Evolutionary conservation across 2,329 filamentous ascomycete genomes (phyloP), one percentile per base, ranked within the genome.

Genomic region (Fusarium chuoi): DNA sequence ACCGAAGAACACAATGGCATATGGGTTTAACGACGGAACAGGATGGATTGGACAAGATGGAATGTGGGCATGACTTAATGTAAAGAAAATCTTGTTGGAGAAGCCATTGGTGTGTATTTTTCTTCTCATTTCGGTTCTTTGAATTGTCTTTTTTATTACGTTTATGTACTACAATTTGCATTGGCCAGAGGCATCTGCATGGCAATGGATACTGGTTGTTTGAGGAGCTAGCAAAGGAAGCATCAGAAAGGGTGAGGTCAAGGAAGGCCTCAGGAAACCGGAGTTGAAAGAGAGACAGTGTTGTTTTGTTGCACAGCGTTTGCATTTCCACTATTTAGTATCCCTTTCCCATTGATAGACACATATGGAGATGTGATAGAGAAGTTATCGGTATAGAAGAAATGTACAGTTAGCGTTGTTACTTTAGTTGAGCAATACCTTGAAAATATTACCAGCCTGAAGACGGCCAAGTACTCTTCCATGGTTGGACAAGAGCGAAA

Each of bases 401-500:
- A 45, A 60, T 61, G 76, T 78, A 77, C 68, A 78, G 66, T 68
- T 78, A 78, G 52, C 44, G 42, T 68, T 62, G 41, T 56, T 74
- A 59, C 56, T 45, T 55, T 52, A 45, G 59, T 68, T 49, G 49
- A 63, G 36, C 60, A 66, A 60, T 35, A 45, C 49, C 44, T 66
- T 52, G 45, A 38, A 60, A 54, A 56, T 62, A 68, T 65, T 46
- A 46, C 15, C 70, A 68, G 41, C 28, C 24, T 36, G 41, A 49
- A 42, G 41, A 51, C 35, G 54, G 65, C 48, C 26, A 44, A 62
- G 44, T 67, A 62, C 58, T 60, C 55, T 65, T 58, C 44, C 35
- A 51, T 57, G 36, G 49, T 64, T 65, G 45, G 61, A 66, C 62
- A 66, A 72, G 51, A 70, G 48, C 48, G 65, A 59, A 28, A 36